Conservation (phyloP, 2,329 filamentous ascomycete genomes). For the Ophiostoma perfectum region DNA sequence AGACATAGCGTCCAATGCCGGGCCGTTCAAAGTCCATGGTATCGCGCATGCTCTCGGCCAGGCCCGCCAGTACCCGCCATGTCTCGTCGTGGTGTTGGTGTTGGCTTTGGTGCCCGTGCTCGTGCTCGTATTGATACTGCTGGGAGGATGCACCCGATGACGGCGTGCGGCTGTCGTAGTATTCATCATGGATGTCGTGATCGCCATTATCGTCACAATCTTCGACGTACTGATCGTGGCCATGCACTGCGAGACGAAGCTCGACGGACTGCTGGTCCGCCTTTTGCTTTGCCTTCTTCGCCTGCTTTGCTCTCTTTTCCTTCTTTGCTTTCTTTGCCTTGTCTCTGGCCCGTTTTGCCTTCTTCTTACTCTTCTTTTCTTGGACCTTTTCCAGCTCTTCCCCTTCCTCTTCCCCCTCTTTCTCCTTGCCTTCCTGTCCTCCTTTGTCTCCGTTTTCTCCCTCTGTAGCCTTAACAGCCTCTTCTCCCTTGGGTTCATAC, state of each 20-base stretch:
- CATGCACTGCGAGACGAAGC: background rate
- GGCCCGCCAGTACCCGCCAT: background rate
- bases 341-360: background rate
- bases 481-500: background rate
- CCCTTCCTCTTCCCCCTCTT: conserved; percentile 15
- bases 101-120: too few species aligned
- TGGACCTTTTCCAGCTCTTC: background rate
- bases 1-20: conserved; percentile 18
- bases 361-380: background rate
- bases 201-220: background rate
- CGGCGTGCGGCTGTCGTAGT: background rate
- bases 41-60: background rate
- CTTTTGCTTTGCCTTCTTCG: background rate
- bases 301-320: background rate
- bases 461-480: background rate
- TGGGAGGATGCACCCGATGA: background rate
- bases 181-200: background rate
- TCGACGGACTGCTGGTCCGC: background rate
- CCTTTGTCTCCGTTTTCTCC: background rate
- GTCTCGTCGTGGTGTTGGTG: background rate
- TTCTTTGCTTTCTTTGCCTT: background rate
- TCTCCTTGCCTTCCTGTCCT: background rate
- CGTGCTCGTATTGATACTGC: background rate
- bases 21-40: conserved; percentile 11
- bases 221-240: background rate